Evolutionary conservation across 2,329 filamentous ascomycete species (phyloP), one percentile per base, ranked within the genome.

Genomic region (Stagonosporopsis cucurbitacearum): DNA sequence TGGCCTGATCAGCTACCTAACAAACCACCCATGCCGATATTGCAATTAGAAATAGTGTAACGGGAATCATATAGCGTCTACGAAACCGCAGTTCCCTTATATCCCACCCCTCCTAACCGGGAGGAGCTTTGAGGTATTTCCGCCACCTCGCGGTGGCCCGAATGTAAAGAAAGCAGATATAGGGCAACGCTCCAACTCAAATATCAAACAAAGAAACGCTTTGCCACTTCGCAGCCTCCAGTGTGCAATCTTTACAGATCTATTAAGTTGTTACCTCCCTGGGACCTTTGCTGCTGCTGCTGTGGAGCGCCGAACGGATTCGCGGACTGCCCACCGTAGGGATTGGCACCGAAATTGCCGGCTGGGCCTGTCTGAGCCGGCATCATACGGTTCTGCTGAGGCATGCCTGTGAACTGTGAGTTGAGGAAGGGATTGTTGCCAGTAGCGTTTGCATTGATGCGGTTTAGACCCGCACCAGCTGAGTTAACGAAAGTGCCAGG

Each of bases 401-500:
- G 81, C 60, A 80, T 70, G 2, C 92, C 92, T 0, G 91, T 96
- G 68, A 89, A 95, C 73, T 96, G 92, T 58, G 87, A 86, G 57
- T 88, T 86, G 66, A 96, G 80, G 80, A 98, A 99, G 0, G 95
- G 95, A 72, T 98, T 98, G 79, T 86, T 95, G 28, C 89, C 89
- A 0, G 91, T 91, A 53, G 83, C 83, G 11, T 79, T 77, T 4
- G 82, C 81, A 60, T 92, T 90, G 39, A 97, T 77, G 54, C 85
- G 84, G 65, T 86, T 86, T 54, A 91, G 79, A n/a, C 91, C 91
- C 33, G 89, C 82, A 45, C 95, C 95, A 6, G 95, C 92, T 57
- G 91, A 96, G 79, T 99, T 99, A 78, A 99, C 89, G 74, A 98
- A 99, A 0, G 91, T 96, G 23, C 94, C 95, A 0, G 95, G 95